These are phyloP conservation scores for Alternaria brassicicola DNA, from an alignment of 2,329 filamentous ascomycete species.

Conservation along the genomic window DNA sequence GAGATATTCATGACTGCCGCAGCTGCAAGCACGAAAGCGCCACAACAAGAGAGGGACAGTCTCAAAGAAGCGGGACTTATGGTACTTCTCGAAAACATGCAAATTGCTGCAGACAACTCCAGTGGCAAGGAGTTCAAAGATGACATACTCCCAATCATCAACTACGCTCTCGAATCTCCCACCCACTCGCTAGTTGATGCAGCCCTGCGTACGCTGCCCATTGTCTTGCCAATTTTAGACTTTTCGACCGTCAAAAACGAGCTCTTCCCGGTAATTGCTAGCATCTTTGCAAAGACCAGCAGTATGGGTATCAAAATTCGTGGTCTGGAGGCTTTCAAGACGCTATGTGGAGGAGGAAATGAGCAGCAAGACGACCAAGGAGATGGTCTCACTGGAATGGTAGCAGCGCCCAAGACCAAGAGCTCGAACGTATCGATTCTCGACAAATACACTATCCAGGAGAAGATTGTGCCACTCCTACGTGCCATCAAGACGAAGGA, in stretches of 20 bases:
- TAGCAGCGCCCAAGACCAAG: constrained; percentile 62
- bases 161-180: constrained; percentile 82
- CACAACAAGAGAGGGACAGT: constrained; percentile 74
- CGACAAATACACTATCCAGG: constrained; percentile 98
- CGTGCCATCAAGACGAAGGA: constrained; percentile 97
- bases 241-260: constrained; percentile 98
- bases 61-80: constrained; percentile 88
- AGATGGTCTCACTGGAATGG: constrained; percentile 78
- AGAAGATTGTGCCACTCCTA: constrained; percentile 90
- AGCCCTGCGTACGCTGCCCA: constrained; percentile 76
- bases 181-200: constrained; percentile 90
- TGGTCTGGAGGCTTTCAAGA: constrained; percentile 86
- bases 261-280: constrained; percentile 88
- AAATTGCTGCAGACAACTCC: constrained; percentile 77
- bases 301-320: constrained; percentile 94
- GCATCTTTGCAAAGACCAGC: constrained; percentile 89
- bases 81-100: constrained; percentile 85
- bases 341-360: constrained; percentile 78
- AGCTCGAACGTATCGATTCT: constrained; percentile 75
- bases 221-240: constrained; percentile 85
- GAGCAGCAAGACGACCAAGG: constrained; percentile 50
- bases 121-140: constrained; percentile 95
- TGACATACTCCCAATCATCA: constrained; percentile 85
- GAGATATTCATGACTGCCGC: constrained; percentile 75
- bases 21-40: constrained; percentile 43